Conservation (phyloP, 208 protist genomes). For the Leishmania lainsoni region DNA sequence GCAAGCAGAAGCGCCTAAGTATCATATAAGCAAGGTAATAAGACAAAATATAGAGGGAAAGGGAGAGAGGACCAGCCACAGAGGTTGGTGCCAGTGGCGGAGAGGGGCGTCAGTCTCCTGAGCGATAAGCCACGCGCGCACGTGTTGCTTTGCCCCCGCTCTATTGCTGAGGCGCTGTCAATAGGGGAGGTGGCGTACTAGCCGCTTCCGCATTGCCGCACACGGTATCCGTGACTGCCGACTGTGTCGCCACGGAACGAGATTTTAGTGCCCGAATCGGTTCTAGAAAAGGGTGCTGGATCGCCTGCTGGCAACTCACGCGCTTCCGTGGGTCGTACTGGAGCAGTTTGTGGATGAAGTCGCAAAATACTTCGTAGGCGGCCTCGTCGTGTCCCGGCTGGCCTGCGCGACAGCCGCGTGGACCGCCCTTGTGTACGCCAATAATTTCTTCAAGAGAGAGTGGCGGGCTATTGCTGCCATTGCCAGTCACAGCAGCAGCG, state of each 20-base stretch:
- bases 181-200: not conserved
- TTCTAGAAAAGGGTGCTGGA: conserved; percentile 79
- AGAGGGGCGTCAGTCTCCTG: not conserved
- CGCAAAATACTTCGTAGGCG: conserved; percentile 74
- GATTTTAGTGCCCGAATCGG: conserved; percentile 41
- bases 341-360: conserved; percentile 77
- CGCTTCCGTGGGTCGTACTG: conserved; percentile 77
- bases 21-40: not conserved
- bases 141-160: not conserved
- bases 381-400: conserved; percentile 74
- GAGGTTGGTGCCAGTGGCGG: not conserved
- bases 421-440: conserved; percentile 77
- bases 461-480: not conserved
- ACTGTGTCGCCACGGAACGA: not conserved
- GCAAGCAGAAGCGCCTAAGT: not conserved
- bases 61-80: not conserved
- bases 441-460: conserved; percentile 57
- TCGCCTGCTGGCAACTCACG: conserved; percentile 67
- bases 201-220: not conserved
- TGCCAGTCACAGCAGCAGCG: conserved; percentile 7
- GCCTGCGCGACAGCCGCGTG: conserved; percentile 71
- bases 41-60: not conserved
- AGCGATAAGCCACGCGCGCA: not conserved
- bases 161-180: not conserved
- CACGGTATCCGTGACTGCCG: conserved; percentile 36